These are phyloP conservation scores for Xylaria sp. DNA, from an alignment of 2,329 filamentous ascomycete genomes.

Conservation along the genomic window DNA sequence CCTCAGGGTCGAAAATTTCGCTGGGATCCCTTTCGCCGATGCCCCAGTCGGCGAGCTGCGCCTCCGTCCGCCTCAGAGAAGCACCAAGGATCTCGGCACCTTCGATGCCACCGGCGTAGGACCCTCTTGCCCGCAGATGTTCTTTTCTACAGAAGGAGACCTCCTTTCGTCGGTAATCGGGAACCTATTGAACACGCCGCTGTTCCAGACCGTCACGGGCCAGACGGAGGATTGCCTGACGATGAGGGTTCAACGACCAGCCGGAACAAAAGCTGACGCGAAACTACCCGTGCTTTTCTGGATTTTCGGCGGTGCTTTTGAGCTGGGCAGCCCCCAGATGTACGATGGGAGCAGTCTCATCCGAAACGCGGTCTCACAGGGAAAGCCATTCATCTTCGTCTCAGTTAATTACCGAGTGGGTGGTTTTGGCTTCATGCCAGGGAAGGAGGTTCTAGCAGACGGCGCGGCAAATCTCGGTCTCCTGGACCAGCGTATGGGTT, in stretches of 20 bases:
- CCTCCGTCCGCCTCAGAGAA: slow-evolving; percentile 69
- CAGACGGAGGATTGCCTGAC: slow-evolving; percentile 69
- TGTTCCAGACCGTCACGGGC: slow-evolving; percentile 61
- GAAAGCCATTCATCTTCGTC: slow-evolving; percentile 75
- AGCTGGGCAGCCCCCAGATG: slow-evolving; percentile 52
- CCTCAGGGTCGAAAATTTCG: slow-evolving; percentile 67
- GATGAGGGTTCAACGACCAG: slow-evolving; percentile 64
- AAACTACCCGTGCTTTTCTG: slow-evolving; percentile 72
- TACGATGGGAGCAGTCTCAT: slow-evolving; percentile 60
- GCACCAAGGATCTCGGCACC: slow-evolving; percentile 62
- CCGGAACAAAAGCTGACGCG: slow-evolving; percentile 56
- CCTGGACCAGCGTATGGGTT: slow-evolving; percentile 72
- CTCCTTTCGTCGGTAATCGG: slow-evolving; percentile 52
- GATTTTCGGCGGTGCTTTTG: slow-evolving; percentile 73
- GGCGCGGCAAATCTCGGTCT: slow-evolving; percentile 74
- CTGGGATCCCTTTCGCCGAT: slow-evolving; percentile 76
- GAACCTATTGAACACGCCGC: slow-evolving; percentile 57
- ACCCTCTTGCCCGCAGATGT: slow-evolving; percentile 74
- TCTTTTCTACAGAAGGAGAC: slow-evolving; percentile 53
- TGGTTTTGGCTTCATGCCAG: slow-evolving; percentile 76
- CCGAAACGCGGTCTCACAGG: slow-evolving; percentile 49
- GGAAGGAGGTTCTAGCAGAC: slow-evolving; percentile 69
- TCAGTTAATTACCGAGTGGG: slow-evolving; percentile 79
- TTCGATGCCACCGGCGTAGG: slow-evolving; percentile 64
- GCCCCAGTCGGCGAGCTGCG: slow-evolving; percentile 70